Percentiles rank a stretch among this genome's conserved stretches.
Evolutionary conservation across 441 rosid genomes (phyloP).

Genomic region (Breynia disticha): DNA sequence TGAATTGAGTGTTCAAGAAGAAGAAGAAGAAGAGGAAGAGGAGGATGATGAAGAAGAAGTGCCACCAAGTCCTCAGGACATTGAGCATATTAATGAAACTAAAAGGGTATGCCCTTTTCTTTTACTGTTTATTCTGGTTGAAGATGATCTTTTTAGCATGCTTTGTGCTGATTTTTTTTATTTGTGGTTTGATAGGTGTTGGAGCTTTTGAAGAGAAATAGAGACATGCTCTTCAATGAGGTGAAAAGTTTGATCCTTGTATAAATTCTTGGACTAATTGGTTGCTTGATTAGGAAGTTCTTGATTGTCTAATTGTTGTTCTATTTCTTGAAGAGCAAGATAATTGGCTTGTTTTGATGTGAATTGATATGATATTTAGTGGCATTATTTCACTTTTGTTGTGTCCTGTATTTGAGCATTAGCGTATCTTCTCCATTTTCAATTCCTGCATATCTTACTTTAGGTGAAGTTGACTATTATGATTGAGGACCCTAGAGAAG

Average conservation of each 20-base stretch:
- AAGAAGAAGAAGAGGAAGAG: conserved; percentile 20
- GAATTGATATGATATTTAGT: neutral
- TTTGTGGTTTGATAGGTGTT: conserved; percentile 33
- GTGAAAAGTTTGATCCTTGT: conserved; percentile 18
- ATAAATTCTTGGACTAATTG: too few species aligned
- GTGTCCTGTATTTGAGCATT: neutral
- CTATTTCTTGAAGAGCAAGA: too few species aligned
- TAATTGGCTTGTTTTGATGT: neutral
- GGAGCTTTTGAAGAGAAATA: conserved; percentile 69
- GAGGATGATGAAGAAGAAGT: conserved; percentile 19
- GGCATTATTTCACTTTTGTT: neutral
- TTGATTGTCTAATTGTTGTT: too few species aligned
- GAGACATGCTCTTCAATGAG: conserved; percentile 88
- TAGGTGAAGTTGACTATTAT: conserved; percentile 68
- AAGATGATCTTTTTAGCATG: neutral
- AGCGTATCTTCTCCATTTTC: neutral
- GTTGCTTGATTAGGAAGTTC: too few species aligned
- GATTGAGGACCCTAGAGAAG: conserved; percentile 90
- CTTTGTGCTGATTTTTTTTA: neutral
- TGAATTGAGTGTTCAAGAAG: conserved; percentile 30
- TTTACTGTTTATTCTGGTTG: neutral
- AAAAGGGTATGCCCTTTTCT: neutral
- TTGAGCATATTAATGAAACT: conserved; percentile 17
- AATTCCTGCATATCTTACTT: neutral
- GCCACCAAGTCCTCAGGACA: conserved; percentile 42